phyloP scores from a whole-genome alignment of 257 asterid genomes.

The Knoxia roxburghii region DNA sequence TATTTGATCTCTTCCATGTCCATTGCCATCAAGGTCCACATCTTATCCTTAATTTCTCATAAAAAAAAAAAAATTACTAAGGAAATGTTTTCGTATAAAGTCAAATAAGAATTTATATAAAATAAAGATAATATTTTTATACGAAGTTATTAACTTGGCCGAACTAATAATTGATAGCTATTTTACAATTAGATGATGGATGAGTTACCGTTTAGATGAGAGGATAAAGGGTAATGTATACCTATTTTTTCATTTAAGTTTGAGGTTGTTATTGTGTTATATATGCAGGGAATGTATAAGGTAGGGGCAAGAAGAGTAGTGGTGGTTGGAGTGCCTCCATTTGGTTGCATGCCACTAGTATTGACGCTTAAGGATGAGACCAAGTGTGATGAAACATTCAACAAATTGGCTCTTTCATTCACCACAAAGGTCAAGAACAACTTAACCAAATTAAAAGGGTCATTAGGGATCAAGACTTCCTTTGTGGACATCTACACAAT shows the following conservation, averaged over 20 bases:
- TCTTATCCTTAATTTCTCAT: no score
- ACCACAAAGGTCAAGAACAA: slow-evolving; percentile 24
- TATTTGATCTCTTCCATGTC: slow-evolving; percentile 36
- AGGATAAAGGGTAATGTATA: no score
- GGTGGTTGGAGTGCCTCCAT: slow-evolving; percentile 43
- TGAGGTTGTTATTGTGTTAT: no score
- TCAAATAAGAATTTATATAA: no score
- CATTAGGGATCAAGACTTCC: slow-evolving; percentile 19
- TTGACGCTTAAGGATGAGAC: slow-evolving; percentile 25
- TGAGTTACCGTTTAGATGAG: no score
- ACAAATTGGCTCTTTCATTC: slow-evolving; percentile 40
- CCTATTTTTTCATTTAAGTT: background rate
- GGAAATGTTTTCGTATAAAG: no score
- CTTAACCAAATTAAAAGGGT: slow-evolving; percentile 18
- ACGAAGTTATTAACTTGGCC: no score
- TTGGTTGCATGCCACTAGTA: slow-evolving; percentile 44
- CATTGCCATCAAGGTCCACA: slow-evolving; percentile 34
- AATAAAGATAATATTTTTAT: no score
- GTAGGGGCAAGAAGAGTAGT: slow-evolving; percentile 41
- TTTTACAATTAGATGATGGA: no score
- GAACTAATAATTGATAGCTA: no score
- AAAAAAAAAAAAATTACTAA: no score
- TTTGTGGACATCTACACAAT: slow-evolving; percentile 33
- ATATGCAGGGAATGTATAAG: slow-evolving; percentile 31
- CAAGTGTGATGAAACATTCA: slow-evolving; percentile 30